phyloP scores from a whole-genome alignment of 352 stramenopile species.

The Vaucheria bursata region DNA sequence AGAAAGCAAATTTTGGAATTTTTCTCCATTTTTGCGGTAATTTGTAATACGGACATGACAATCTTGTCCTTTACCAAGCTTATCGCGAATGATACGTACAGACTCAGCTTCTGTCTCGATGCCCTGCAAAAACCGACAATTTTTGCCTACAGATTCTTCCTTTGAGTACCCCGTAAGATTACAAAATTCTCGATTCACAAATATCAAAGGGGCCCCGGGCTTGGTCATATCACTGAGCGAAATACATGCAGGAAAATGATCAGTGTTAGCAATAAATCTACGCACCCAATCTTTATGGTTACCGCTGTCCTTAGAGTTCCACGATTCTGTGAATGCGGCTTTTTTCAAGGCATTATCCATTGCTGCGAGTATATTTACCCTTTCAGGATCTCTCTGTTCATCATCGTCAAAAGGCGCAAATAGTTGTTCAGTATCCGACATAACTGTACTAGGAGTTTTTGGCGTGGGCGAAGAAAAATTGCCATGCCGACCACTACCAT shows the following conservation, averaged over 20 bases:
- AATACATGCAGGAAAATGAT: too few species aligned
- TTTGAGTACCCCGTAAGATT: too few species aligned
- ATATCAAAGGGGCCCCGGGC: too few species aligned
- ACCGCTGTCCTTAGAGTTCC: neutral
- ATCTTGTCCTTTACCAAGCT: slow-evolving; percentile 50
- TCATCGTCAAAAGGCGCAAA: neutral
- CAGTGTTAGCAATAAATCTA: too few species aligned
- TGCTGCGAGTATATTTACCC: neutral
- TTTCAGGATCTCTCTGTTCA: too few species aligned
- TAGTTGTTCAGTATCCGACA: neutral
- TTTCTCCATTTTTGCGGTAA: slow-evolving; percentile 69
- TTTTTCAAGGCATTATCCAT: neutral
- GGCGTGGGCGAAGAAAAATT: neutral
- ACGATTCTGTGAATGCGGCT: neutral
- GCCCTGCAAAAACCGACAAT: slow-evolving; percentile 44
- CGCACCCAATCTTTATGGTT: neutral
- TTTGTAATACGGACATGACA: slow-evolving; percentile 68
- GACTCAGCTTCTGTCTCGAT: slow-evolving; percentile 34
- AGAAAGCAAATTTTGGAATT: slow-evolving; percentile 81
- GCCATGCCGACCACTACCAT: neutral
- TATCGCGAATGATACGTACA: slow-evolving; percentile 46
- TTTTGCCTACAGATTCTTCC: too few species aligned
- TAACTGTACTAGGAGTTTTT: neutral
- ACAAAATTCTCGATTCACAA: too few species aligned
- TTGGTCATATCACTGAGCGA: too few species aligned